Evolutionary conservation across 2,329 filamentous ascomycete genomes (phyloP).

Genomic region (Helotiales sp.): DNA sequence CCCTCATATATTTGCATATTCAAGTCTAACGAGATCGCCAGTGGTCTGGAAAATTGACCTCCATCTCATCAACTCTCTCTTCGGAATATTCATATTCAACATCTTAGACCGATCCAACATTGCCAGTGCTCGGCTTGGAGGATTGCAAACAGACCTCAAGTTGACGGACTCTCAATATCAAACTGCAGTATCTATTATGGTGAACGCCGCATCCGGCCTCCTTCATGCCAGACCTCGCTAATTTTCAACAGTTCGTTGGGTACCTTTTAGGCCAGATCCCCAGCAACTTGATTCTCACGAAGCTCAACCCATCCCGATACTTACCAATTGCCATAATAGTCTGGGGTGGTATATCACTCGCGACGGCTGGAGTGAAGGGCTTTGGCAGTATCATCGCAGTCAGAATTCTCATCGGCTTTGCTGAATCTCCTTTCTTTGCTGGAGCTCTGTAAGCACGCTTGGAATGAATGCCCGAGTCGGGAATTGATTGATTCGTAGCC

Average conservation of each 20-base stretch:
- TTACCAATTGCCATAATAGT: constrained; percentile 38
- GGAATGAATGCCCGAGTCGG: not conserved
- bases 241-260: constrained; percentile 26
- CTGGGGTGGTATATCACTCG: constrained; percentile 41
- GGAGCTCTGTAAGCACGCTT: constrained; percentile 42
- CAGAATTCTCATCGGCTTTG: constrained; percentile 33
- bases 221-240: constrained; percentile 1
- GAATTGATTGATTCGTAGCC: constrained; percentile 39
- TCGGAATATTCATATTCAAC: constrained; percentile 15
- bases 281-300: constrained; percentile 42
- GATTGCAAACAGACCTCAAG: constrained; percentile 29
- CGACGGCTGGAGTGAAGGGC: constrained; percentile 42
- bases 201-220: constrained; percentile 27
- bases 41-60: not conserved
- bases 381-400: constrained; percentile 25
- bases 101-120: constrained; percentile 36
- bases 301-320: constrained; percentile 28
- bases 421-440: constrained; percentile 46
- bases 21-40: not conserved
- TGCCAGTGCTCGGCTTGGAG: constrained; percentile 19
- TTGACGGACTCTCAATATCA: constrained; percentile 42
- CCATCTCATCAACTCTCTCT: not conserved
- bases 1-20: not conserved
- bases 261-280: constrained; percentile 38
- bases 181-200: constrained; percentile 16